Conservation (phyloP, 2,329 filamentous ascomycete species). For the Sarocladium kiliense region DNA sequence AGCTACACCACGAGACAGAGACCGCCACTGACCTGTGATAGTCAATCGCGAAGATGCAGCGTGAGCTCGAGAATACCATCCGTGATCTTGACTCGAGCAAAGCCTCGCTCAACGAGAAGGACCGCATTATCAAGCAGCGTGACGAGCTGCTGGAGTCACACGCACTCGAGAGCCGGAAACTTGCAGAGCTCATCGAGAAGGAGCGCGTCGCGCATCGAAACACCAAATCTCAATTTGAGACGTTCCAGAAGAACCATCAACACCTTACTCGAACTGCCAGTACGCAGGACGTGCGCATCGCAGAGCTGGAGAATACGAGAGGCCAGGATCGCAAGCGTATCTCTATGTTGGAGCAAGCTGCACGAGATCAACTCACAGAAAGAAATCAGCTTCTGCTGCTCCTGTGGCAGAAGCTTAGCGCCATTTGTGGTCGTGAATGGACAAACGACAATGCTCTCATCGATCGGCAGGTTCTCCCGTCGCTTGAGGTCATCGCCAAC, state of each 20-base stretch:
- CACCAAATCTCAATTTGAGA: constrained; percentile 83
- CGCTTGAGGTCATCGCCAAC: constrained; percentile 77
- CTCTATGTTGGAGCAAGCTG: constrained; percentile 68
- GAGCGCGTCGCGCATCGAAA: constrained; percentile 80
- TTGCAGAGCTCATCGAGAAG: constrained; percentile 85
- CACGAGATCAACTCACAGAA: constrained; percentile 83
- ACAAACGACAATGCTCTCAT: constrained; percentile 83
- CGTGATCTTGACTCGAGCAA: constrained; percentile 77
- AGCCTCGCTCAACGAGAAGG: constrained; percentile 79
- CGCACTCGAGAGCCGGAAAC: constrained; percentile 76
- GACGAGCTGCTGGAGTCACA: constrained; percentile 85
- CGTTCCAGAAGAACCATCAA: constrained; percentile 79
- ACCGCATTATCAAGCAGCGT: constrained; percentile 82
- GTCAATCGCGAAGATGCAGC: constrained; percentile 82
- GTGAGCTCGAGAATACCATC: constrained; percentile 78
- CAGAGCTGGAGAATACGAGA: constrained; percentile 78
- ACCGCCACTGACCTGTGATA: constrained; percentile 23
- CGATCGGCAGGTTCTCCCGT: constrained; percentile 77
- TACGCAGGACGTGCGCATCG: constrained; percentile 76
- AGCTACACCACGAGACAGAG: background rate
- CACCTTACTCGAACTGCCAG: constrained; percentile 82
- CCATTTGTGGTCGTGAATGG: constrained; percentile 88
- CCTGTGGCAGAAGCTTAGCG: constrained; percentile 85
- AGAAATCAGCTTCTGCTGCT: constrained; percentile 81
- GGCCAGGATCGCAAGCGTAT: constrained; percentile 75